A percentile compares a stretch with the other conserved stretches of the same genome.
These are phyloP conservation scores for Martensiomyces pterosporus DNA, from an alignment of 192 early-diverging fungal species.

Conservation along the genomic window DNA sequence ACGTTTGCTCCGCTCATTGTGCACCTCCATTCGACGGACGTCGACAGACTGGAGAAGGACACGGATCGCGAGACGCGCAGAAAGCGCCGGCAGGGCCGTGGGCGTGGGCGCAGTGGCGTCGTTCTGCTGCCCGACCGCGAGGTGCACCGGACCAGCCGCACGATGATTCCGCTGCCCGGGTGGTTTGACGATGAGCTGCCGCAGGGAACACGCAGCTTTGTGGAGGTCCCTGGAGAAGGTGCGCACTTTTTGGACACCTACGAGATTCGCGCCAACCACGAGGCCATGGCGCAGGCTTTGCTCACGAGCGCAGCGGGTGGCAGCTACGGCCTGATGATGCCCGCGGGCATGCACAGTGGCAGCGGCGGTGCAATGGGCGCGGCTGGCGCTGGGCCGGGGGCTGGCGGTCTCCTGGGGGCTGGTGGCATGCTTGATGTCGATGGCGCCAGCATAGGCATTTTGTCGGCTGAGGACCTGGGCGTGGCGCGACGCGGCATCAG, in stretches of 20 bases:
- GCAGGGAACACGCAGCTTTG: slow-evolving; percentile 42
- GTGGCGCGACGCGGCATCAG: too few species aligned
- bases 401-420: too few species aligned
- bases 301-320: slow-evolving; percentile 1
- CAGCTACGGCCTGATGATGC: not conserved
- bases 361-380: too few species aligned
- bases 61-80: slow-evolving; percentile 76
- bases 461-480: too few species aligned
- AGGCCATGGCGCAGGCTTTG: slow-evolving; percentile 16
- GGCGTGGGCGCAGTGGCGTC: slow-evolving; percentile 33
- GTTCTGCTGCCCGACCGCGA: slow-evolving; percentile 22
- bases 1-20: slow-evolving; percentile 62
- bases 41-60: slow-evolving; percentile 82
- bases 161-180: slow-evolving; percentile 36
- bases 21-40: slow-evolving; percentile 63
- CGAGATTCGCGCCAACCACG: slow-evolving; percentile 34
- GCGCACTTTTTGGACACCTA: slow-evolving; percentile 46
- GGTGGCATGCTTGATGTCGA: too few species aligned
- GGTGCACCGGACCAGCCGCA: slow-evolving; percentile 38
- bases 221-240: slow-evolving; percentile 36
- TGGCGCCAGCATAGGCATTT: too few species aligned
- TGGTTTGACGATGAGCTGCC: slow-evolving; percentile 49
- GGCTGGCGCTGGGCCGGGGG: not conserved
- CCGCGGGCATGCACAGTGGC: too few species aligned
- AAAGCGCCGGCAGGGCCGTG: slow-evolving; percentile 78